A percentile compares a stretch with the other conserved stretches of the same genome.
phyloP scores from a whole-genome alignment of 768 basidiomycete species.

The Sistotremastrum suecicum region DNA sequence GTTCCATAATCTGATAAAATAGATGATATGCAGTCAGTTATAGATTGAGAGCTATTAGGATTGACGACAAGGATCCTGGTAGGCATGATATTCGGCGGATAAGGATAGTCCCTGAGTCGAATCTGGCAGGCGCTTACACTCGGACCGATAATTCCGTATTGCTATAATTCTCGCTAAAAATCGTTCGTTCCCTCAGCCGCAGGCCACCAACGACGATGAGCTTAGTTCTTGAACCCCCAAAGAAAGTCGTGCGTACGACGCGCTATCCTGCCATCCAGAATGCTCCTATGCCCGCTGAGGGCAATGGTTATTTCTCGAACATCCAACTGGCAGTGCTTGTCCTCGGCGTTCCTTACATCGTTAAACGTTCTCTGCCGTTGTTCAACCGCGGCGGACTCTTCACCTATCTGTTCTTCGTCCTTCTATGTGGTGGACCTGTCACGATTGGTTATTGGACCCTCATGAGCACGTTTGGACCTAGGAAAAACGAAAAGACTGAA shows the following conservation, averaged over 20 bases:
- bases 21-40: no score
- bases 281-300: conserved; percentile 74
- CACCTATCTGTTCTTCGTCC: conserved; percentile 69
- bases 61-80: no score
- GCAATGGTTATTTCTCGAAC: conserved; percentile 77
- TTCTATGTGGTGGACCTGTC: conserved; percentile 62
- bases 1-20: no score
- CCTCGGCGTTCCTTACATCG: conserved; percentile 66
- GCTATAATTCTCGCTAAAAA: no score
- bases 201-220: no score
- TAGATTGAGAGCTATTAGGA: no score
- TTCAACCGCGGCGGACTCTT: conserved; percentile 76
- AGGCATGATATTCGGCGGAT: no score
- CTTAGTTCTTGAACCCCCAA: background rate
- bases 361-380: conserved; percentile 72
- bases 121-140: no score
- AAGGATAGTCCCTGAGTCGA: no score
- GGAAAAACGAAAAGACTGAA: conserved; percentile 73
- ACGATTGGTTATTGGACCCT: conserved; percentile 82
- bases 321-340: conserved; percentile 62
- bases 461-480: conserved; percentile 65
- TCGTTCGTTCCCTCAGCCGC: no score
- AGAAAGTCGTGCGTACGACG: conserved; percentile 36
- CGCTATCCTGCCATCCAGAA: conserved; percentile 69
- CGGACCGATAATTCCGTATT: no score